Base-by-base conservation (phyloP, 257 asterid genomes). In the Asclepias syriaca region DNA sequence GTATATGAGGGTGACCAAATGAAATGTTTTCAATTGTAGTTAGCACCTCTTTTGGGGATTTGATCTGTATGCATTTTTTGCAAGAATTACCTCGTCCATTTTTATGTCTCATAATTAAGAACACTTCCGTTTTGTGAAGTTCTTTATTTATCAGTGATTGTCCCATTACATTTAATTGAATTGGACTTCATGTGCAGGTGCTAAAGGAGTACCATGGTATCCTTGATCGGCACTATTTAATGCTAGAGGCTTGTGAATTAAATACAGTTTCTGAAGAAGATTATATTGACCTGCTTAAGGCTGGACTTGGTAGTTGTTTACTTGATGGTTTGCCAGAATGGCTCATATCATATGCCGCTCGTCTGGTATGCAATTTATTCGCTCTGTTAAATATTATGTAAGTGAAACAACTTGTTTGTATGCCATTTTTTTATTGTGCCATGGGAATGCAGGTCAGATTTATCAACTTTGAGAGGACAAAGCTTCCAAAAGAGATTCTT, bases 291-390 rank as follows among this genome's bases (percentile, higher is more conserved):
- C 85, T 95, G 75, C 84, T 96, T 55, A 88, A 84, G 85, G 99
- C 99, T 71, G 99, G 99, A 70, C 89, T 95, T 66, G 99, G 99
- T 66, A 95, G 97, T 78, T 95, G 99, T 83, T 86, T 95, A 83
- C 98, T 95, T 72, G 98, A 96, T 77, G 99, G 98, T 59, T 74
- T 95, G 76, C 99, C 99, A 49, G 94, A 92, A 78, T 95, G 99
- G 99, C 83, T 95, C 77, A 87, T 95, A 81, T 95, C 96, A 74
- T 95, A 92, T 82, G 53, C 96, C 48, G 99, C 99, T 69, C 93
- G 91, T 68, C 83, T 95, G 90, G 99, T 95, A 77, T 65, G 87
- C 49, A 24, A 61, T 32, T 18, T 18, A 37, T 37, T 64, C 21
- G 37, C 50, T 68, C 57, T 78, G 63, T 61, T 54, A 69, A 24